Evolutionary conservation across 352 stramenopile genomes (phyloP).

Genomic region (Pythium brachiatum): DNA sequence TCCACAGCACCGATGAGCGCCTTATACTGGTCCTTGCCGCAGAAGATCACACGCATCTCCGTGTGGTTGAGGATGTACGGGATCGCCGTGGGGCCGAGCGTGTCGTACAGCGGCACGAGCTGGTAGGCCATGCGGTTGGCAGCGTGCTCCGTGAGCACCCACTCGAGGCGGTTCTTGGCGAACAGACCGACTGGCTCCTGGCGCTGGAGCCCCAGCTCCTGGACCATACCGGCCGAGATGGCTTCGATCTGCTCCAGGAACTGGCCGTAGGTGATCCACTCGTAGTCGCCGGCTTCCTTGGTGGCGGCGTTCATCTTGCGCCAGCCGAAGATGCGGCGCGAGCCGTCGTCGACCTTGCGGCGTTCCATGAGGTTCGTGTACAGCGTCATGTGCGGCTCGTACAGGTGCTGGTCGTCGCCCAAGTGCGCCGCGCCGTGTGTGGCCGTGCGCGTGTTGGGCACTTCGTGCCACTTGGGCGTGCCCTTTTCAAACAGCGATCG

Average conservation of each 20-base stretch:
- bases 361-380: slow-evolving; percentile 47
- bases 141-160: slow-evolving; percentile 35
- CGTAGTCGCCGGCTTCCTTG: slow-evolving; percentile 29
- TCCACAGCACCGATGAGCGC: slow-evolving; percentile 35
- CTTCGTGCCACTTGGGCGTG: slow-evolving; percentile 33
- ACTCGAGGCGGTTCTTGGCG: slow-evolving; percentile 51
- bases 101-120: slow-evolving; percentile 61
- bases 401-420: slow-evolving; percentile 19
- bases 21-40: slow-evolving; percentile 36
- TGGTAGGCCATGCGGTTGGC: slow-evolving; percentile 50
- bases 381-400: slow-evolving; percentile 41
- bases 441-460: slow-evolving; percentile 36
- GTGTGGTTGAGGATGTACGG: slow-evolving; percentile 60
- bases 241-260: slow-evolving; percentile 28
- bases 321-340: slow-evolving; percentile 30
- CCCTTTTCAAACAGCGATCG: slow-evolving; percentile 55
- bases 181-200: slow-evolving; percentile 48
- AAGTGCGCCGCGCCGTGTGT: slow-evolving; percentile 38
- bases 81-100: slow-evolving; percentile 44
- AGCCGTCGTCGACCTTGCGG: slow-evolving; percentile 24
- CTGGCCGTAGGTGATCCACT: slow-evolving; percentile 46
- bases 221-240: slow-evolving; percentile 20
- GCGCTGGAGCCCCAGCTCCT: slow-evolving; percentile 25
- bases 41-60: slow-evolving; percentile 44
- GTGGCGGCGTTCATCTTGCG: slow-evolving; percentile 24